Evolutionary conservation across 2,329 filamentous ascomycete genomes (phyloP).

Genomic region (Clarireedia hainanense): DNA sequence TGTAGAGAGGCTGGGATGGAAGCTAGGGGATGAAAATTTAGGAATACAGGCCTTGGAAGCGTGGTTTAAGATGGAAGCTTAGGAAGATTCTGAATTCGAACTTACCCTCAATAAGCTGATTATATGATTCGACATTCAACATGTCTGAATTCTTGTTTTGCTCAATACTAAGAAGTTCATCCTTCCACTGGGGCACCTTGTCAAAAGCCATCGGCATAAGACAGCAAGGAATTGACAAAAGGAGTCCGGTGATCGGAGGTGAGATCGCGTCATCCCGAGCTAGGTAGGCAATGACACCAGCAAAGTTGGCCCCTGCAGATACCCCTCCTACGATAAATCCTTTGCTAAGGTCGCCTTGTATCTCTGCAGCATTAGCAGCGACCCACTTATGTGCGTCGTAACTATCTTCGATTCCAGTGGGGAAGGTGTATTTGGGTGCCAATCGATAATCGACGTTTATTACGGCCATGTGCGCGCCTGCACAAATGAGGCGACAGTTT

Average conservation of each 20-base stretch:
- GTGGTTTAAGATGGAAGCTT: too few relatives aligned
- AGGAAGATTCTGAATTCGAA: too few relatives aligned
- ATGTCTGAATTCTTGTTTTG: constrained; percentile 35
- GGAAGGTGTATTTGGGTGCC: too few relatives aligned
- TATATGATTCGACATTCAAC: constrained; percentile 16
- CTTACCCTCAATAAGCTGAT: neutral
- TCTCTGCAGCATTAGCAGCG: constrained; percentile 29
- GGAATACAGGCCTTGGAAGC: too few relatives aligned
- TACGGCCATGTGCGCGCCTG: too few relatives aligned
- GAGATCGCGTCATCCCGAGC: constrained; percentile 34
- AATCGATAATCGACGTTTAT: too few relatives aligned
- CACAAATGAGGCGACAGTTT: too few relatives aligned
- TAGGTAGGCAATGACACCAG: constrained; percentile 33
- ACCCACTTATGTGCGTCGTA: too few relatives aligned
- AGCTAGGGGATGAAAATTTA: too few relatives aligned
- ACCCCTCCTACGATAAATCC: constrained; percentile 42
- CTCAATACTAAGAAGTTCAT: constrained; percentile 25
- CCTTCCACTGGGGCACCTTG: neutral
- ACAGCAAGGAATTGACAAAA: constrained; percentile 30
- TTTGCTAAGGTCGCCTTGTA: constrained; percentile 24
- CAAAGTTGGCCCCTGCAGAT: constrained; percentile 37
- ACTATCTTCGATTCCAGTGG: too few relatives aligned
- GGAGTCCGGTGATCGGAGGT: constrained; percentile 40
- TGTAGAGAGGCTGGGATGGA: too few relatives aligned
- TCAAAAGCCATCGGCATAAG: neutral